Percentiles rank a stretch among this genome's conserved stretches.
Conservation (phyloP, 768 basidiomycete species). For the Boletellus ananiceps region DNA sequence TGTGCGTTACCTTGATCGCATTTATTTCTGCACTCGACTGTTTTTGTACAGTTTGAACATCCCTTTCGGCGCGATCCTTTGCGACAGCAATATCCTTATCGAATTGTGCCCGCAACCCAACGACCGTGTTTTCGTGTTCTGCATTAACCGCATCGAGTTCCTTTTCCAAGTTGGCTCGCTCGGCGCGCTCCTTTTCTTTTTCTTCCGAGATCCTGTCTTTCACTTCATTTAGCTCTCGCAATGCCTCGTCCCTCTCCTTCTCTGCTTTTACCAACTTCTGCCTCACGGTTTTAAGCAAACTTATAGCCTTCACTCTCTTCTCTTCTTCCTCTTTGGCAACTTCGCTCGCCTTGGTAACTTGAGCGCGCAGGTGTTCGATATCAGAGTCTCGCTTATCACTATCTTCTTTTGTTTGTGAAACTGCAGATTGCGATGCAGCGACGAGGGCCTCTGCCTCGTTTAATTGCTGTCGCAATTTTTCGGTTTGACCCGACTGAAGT, state of each 20-base stretch:
- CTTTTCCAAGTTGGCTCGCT: conserved; percentile 50
- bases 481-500: conserved; percentile 75
- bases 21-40: conserved; percentile 78
- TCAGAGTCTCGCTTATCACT: conserved; percentile 49
- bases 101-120: conserved; percentile 59
- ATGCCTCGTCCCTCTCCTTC: conserved; percentile 81
- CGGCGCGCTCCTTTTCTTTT: conserved; percentile 39
- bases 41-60: conserved; percentile 55
- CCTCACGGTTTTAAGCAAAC: conserved; percentile 88
- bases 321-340: conserved; percentile 92
- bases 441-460: conserved; percentile 68
- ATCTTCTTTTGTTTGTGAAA: conserved; percentile 46
- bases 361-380: conserved; percentile 54
- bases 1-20: conserved; percentile 56
- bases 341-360: conserved; percentile 56
- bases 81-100: conserved; percentile 62
- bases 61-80: conserved; percentile 72
- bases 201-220: conserved; percentile 54
- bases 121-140: conserved; percentile 59
- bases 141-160: conserved; percentile 59
- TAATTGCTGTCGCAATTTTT: conserved; percentile 63
- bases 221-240: conserved; percentile 49
- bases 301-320: conserved; percentile 91
- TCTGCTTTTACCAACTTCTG: conserved; percentile 96
- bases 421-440: conserved; percentile 48